phyloP scores from a whole-genome alignment of 352 stramenopile genomes.

The Phytophthora sp. region DNA sequence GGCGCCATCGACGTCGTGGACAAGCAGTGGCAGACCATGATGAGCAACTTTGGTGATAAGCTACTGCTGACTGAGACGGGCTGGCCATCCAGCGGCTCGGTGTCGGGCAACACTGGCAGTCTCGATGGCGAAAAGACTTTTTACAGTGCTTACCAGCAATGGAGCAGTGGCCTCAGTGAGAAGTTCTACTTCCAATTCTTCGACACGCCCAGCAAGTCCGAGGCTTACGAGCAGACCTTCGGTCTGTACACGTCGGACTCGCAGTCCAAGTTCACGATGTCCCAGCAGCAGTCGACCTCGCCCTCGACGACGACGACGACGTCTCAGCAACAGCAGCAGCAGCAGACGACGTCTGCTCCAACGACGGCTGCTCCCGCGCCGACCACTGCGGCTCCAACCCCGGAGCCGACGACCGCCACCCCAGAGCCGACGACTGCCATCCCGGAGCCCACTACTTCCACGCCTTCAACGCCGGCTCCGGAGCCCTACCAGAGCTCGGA shows the following conservation, averaged over 20 bases:
- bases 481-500: conserved; percentile 29
- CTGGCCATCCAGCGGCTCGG: conserved; percentile 50
- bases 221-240: conserved; percentile 58
- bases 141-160: conserved; percentile 68
- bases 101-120: conserved; percentile 46
- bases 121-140: conserved; percentile 46
- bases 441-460: conserved; percentile 16
- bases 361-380: conserved; percentile 5
- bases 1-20: conserved; percentile 54
- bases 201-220: conserved; percentile 54
- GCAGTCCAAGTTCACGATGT: conserved; percentile 62
- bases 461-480: conserved; percentile 10
- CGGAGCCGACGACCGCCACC: conserved; percentile 12
- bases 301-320: conserved; percentile 7
- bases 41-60: conserved; percentile 51
- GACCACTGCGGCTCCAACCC: conserved; percentile 13
- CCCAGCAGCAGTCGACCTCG: conserved; percentile 21
- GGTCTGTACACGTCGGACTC: conserved; percentile 53
- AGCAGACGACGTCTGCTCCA: conserved; percentile 9
- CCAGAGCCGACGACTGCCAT: conserved; percentile 13
- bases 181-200: conserved; percentile 88
- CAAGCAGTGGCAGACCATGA: conserved; percentile 60
- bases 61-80: conserved; percentile 61
- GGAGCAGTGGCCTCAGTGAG: conserved; percentile 50
- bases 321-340: conserved; percentile 32